Evolutionary conservation across 805 yeast species (phyloP).

Genomic region (Schwanniomyces polymorphus): DNA sequence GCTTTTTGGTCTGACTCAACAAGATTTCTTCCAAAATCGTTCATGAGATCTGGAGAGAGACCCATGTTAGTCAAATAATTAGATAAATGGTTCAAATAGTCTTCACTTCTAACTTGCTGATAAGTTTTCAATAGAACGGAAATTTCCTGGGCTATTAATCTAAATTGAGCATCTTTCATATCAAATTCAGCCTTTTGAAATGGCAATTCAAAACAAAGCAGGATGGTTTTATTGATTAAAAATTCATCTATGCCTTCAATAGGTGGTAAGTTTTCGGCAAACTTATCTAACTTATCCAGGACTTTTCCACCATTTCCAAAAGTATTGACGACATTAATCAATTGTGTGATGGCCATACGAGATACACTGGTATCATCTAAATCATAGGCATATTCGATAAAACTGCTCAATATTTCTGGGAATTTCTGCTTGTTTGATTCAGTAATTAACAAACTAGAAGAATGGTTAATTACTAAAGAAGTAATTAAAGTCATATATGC

Average conservation of each 20-base stretch:
- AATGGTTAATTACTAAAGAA: slow-evolving; percentile 72
- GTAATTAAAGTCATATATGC: slow-evolving; percentile 69
- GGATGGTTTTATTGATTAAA: slow-evolving; percentile 65
- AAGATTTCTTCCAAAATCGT: slow-evolving; percentile 62
- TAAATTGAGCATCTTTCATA: slow-evolving; percentile 75
- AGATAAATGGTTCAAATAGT: slow-evolving; percentile 47
- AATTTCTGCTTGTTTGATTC: slow-evolving; percentile 63
- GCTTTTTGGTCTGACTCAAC: slow-evolving; percentile 56
- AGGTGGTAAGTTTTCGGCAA: slow-evolving; percentile 43
- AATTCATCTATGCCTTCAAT: slow-evolving; percentile 72
- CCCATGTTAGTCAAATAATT: slow-evolving; percentile 56
- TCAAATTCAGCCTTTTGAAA: slow-evolving; percentile 66
- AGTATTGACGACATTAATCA: slow-evolving; percentile 59
- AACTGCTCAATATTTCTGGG: slow-evolving; percentile 58
- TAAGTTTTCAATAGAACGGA: slow-evolving; percentile 67
- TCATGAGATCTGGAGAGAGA: slow-evolving; percentile 57
- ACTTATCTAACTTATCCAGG: slow-evolving; percentile 59
- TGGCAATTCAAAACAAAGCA: slow-evolving; percentile 76
- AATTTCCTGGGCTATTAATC: slow-evolving; percentile 73
- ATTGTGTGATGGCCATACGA: slow-evolving; percentile 67
- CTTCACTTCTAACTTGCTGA: slow-evolving; percentile 41
- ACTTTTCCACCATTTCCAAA: slow-evolving; percentile 63
- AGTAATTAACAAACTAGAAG: slow-evolving; percentile 73
- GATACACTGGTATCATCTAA: slow-evolving; percentile 62
- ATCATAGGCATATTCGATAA: slow-evolving; percentile 66